Percentiles rank a stretch among this genome's conserved stretches.
phyloP scores from a whole-genome alignment of 371 early-diverging fungal genomes.

The Haplosporangium sp. region DNA sequence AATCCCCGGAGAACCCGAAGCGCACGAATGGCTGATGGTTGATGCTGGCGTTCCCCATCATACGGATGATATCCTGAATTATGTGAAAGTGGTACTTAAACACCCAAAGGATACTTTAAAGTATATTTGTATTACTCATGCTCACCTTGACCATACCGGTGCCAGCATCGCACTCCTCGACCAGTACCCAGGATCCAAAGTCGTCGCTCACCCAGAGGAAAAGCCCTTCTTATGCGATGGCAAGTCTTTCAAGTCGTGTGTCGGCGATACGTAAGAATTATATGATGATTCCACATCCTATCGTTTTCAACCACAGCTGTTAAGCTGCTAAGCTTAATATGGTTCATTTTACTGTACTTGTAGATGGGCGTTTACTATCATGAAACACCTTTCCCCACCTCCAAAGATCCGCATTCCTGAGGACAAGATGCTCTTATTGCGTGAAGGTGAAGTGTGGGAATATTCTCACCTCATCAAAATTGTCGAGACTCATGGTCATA shows the following conservation, averaged over 20 bases:
- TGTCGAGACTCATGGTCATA: conserved; percentile 50
- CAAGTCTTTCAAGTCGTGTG: conserved; percentile 21
- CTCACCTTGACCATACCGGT: conserved; percentile 51
- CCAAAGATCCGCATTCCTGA: conserved; percentile 22
- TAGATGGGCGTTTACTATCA: conserved; percentile 25
- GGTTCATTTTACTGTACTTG: background rate
- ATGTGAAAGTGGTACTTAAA: conserved; percentile 13
- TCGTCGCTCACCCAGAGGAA: conserved; percentile 34
- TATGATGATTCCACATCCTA: background rate
- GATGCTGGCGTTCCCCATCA: conserved; percentile 46
- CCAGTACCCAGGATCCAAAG: conserved; percentile 21
- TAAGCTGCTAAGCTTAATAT: background rate
- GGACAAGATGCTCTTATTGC: conserved; percentile 17
- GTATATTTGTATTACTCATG: conserved; percentile 48
- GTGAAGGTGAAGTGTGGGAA: conserved; percentile 27
- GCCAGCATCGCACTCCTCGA: conserved; percentile 25
- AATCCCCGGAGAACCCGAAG: conserved; percentile 1
- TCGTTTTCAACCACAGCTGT: background rate
- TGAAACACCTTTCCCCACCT: conserved; percentile 17
- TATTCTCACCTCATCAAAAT: conserved; percentile 26
- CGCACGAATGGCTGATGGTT: conserved; percentile 43
- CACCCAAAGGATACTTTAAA: conserved; percentile 39
- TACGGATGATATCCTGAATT: conserved; percentile 7
- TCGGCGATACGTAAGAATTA: conserved; percentile 29
- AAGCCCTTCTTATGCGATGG: conserved; percentile 42